Evolutionary conservation across 257 asterid genomes (phyloP).

Genomic region (Nicotiana tabacum): DNA sequence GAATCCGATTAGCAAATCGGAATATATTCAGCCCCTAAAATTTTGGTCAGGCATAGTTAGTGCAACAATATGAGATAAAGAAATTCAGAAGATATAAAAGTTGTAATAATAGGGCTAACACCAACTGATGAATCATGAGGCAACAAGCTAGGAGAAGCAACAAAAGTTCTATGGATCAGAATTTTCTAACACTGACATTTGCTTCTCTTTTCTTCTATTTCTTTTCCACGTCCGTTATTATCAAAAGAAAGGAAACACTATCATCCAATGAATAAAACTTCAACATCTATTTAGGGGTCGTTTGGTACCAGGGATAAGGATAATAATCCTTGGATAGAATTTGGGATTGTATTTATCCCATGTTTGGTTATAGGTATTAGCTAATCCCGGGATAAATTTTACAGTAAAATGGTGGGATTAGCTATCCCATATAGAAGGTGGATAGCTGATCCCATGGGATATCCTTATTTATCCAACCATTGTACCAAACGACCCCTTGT

Average conservation of each 20-base stretch:
- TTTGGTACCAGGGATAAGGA: too few species aligned
- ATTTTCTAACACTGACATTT: neutral
- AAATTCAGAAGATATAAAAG: neutral
- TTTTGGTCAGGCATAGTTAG: conserved; percentile 19
- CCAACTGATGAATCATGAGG: neutral
- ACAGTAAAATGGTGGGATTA: too few species aligned
- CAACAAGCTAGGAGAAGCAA: neutral
- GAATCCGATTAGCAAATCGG: conserved; percentile 94
- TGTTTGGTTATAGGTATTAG: too few species aligned
- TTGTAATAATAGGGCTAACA: neutral
- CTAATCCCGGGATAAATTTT: too few species aligned
- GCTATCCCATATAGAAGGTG: too few species aligned
- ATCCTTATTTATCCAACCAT: too few species aligned
- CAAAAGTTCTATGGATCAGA: neutral
- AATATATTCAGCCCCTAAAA: conserved; percentile 78
- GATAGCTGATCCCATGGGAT: too few species aligned
- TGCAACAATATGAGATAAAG: conserved; percentile 6
- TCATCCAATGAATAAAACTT: neutral
- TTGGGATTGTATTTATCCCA: too few species aligned
- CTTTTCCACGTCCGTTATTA: neutral
- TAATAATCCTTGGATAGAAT: too few species aligned
- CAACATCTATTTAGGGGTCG: neutral
- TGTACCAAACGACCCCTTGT: too few species aligned
- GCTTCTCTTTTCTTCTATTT: neutral
- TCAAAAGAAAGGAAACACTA: neutral